Base-by-base conservation (phyloP, 2,329 filamentous ascomycete species). In the Aspergillus bombycis region DNA sequence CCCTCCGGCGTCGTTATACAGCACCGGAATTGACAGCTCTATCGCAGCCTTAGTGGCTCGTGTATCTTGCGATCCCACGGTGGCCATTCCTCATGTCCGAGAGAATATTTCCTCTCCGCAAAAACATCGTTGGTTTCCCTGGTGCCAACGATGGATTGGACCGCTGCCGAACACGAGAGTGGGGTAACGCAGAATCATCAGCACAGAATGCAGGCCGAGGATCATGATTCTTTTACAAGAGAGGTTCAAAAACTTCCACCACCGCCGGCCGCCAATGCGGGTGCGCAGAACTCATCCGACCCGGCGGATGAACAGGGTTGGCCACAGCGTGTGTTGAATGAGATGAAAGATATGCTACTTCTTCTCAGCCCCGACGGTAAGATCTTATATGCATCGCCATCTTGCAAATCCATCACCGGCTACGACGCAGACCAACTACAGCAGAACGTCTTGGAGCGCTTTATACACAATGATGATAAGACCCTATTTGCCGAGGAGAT, bases 311-410 rank as follows among this genome's bases (percentile, higher is more conserved):
- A 88, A 62, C 80, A 85, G 65, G 89, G 95, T 75, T 97, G 94
- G 94, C 91, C 92, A 19, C 91, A 94, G 75, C 90, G 92, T 68
- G 90, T 97, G 14, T 87, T 97, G 28, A 92, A 96, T 77, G 94
- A 97, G 82, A 83, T 98, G 70, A 91, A 90, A 74, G 94, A 97
- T 77, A 88, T 97, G 70, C 80, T 97, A 61, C 89, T 96, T 74
- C 93, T 98, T 63, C 86, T 98, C 58, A 93, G 93, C 54, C 87
- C 92, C 28, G 89, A 95, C 71, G 93, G 93, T 43, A 88, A 91
- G 67, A 90, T 98, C 70, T 86, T 91, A 63, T 96, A 95, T 74
- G 88, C 91, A n/a, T 96, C 93, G 41, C 91, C 92, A 1, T 95
- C 91, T 62, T 87, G 91, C 70, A 87, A 88, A 66, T 74, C 80